phyloP scores from a whole-genome alignment of 768 basidiomycete species.

The Tylopilus sp. region DNA sequence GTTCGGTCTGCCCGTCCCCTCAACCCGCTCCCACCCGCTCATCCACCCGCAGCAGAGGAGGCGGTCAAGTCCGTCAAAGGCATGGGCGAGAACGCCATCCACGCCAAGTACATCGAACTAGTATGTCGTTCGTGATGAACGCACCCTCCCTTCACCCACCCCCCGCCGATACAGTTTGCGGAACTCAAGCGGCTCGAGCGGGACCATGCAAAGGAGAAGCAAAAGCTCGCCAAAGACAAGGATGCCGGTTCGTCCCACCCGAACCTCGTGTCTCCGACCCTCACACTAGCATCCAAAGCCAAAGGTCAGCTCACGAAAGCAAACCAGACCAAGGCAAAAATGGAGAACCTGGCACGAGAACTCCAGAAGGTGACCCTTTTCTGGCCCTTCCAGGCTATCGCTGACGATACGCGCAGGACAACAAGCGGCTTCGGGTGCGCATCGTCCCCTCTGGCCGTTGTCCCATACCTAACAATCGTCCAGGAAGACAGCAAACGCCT shows the following conservation, averaged over 20 bases:
- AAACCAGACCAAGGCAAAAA: slow-evolving; percentile 84
- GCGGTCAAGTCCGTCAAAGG: slow-evolving; percentile 84
- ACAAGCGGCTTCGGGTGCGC: slow-evolving; percentile 80
- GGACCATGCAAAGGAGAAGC: slow-evolving; percentile 89
- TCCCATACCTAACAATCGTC: slow-evolving; percentile 20
- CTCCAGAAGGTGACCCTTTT: slow-evolving; percentile 67
- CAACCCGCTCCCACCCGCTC: slow-evolving; percentile 3
- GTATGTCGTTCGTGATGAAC: slow-evolving; percentile 42
- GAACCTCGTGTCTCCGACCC: slow-evolving; percentile 2
- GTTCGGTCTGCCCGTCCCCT: slow-evolving; percentile 52
- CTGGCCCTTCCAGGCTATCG: slow-evolving; percentile 6
- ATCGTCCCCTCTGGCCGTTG: background rate
- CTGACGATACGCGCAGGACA: slow-evolving; percentile 55
- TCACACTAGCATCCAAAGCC: slow-evolving; percentile 41
- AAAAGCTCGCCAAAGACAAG: slow-evolving; percentile 88
- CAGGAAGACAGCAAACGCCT: slow-evolving; percentile 86
- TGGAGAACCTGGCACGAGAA: slow-evolving; percentile 87
- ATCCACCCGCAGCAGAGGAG: slow-evolving; percentile 64
- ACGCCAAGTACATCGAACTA: slow-evolving; percentile 85
- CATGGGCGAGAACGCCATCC: slow-evolving; percentile 77
- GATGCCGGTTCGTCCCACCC: slow-evolving; percentile 60
- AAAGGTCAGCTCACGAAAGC: slow-evolving; percentile 84
- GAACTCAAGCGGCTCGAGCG: slow-evolving; percentile 84
- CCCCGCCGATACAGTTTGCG: slow-evolving; percentile 59
- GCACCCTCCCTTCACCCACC: slow-evolving; percentile 19